Percentiles rank a stretch among this genome's conserved stretches.
These are phyloP conservation scores for Collybia nuda DNA, from an alignment of 768 basidiomycete genomes.

Conservation along the genomic window DNA sequence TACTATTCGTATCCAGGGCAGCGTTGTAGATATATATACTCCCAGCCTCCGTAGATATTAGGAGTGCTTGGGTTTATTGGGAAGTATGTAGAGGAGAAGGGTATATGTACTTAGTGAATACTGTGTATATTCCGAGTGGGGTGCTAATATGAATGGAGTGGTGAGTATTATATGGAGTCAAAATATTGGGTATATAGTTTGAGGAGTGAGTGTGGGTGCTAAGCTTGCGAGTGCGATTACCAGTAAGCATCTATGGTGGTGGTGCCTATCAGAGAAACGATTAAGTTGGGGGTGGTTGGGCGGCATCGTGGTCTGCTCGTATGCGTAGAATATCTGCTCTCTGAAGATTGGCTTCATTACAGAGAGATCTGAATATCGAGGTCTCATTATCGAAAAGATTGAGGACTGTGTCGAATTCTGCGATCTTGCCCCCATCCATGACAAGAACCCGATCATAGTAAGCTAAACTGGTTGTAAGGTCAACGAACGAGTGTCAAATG, in stretches of 20 bases:
- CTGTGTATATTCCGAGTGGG: too few relatives aligned
- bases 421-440: conserved; percentile 67
- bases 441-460: conserved; percentile 73
- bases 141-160: too few relatives aligned
- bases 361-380: conserved; percentile 71
- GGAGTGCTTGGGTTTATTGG: too few relatives aligned
- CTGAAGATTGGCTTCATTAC: conserved; percentile 60
- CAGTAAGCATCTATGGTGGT: background rate
- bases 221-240: background rate
- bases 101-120: too few relatives aligned
- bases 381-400: conserved; percentile 57
- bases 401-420: conserved; percentile 75
- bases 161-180: too few relatives aligned
- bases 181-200: too few relatives aligned
- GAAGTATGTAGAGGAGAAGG: too few relatives aligned
- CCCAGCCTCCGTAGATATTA: too few relatives aligned
- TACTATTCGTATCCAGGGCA: too few relatives aligned
- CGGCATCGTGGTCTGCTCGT: conserved; percentile 26
- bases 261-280: background rate
- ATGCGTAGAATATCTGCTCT: conserved; percentile 59
- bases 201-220: too few relatives aligned
- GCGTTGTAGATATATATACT: too few relatives aligned
- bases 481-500: conserved; percentile 2
- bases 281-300: background rate
- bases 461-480: conserved; percentile 24